These are phyloP conservation scores for Scortechinia acanthostroma DNA, from an alignment of 2,329 filamentous ascomycete genomes.

Conservation along the genomic window DNA sequence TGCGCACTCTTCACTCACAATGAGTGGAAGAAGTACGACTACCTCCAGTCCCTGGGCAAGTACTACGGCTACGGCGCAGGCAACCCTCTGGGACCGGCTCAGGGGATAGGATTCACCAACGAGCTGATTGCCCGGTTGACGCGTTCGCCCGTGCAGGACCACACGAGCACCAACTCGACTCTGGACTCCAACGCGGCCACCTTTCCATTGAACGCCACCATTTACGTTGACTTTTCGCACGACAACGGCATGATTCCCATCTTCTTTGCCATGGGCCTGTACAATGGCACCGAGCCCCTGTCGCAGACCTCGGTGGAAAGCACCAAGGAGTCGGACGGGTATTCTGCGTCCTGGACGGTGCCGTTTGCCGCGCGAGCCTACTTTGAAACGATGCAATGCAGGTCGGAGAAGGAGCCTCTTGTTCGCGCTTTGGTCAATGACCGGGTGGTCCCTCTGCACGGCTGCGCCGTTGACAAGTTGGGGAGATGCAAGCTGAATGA, in stretches of 20 bases:
- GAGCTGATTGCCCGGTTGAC: slow-evolving; percentile 1
- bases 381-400: background rate
- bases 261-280: background rate
- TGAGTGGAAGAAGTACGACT: background rate
- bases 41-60: background rate
- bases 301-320: background rate
- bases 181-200: background rate
- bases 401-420: background rate
- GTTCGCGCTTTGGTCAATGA: background rate
- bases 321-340: background rate
- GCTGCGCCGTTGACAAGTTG: background rate
- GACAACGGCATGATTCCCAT: slow-evolving; percentile 1
- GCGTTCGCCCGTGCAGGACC: background rate
- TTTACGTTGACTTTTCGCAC: background rate
- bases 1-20: background rate
- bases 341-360: background rate
- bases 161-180: background rate
- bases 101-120: background rate
- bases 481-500: background rate
- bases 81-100: background rate
- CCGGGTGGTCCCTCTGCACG: background rate
- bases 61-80: slow-evolving; percentile 3
- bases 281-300: background rate
- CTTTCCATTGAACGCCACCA: background rate
- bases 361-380: background rate